phyloP scores from a whole-genome alignment of 164 flowering plant species.

The Stephania yunnanensis region DNA sequence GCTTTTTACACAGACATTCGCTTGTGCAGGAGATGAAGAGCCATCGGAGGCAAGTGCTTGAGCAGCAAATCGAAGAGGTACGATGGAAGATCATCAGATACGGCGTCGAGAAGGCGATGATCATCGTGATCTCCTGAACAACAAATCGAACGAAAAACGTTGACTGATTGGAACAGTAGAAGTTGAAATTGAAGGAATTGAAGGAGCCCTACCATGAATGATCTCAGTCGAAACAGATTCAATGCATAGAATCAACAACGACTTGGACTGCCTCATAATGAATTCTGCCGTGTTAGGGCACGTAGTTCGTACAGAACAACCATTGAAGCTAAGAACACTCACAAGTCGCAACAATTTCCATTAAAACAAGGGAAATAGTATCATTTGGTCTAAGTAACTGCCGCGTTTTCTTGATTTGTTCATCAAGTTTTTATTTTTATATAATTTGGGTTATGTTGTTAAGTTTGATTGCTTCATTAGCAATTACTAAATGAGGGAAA shows the following conservation, averaged over 20 bases:
- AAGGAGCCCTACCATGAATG: background rate
- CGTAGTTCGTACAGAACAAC: background rate
- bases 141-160: background rate
- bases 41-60: conserved; percentile 40
- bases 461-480: too few relatives aligned
- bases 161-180: background rate
- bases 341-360: too few relatives aligned
- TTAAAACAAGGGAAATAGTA: too few relatives aligned
- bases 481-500: too few relatives aligned
- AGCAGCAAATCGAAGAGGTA: conserved; percentile 44
- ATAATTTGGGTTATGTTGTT: too few relatives aligned
- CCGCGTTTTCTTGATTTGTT: too few relatives aligned
- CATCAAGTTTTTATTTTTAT: too few relatives aligned
- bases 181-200: background rate
- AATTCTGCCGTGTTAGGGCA: background rate
- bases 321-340: too few relatives aligned
- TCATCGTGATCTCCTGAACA: conserved; percentile 33
- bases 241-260: background rate
- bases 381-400: too few relatives aligned
- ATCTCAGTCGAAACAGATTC: conserved; percentile 6
- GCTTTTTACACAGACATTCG: conserved; percentile 28
- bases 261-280: background rate
- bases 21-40: conserved; percentile 44
- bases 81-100: conserved; percentile 57
- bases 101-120: conserved; percentile 14